Base-by-base conservation (phyloP, 768 basidiomycete species). In the Leccinum ochraceum region DNA sequence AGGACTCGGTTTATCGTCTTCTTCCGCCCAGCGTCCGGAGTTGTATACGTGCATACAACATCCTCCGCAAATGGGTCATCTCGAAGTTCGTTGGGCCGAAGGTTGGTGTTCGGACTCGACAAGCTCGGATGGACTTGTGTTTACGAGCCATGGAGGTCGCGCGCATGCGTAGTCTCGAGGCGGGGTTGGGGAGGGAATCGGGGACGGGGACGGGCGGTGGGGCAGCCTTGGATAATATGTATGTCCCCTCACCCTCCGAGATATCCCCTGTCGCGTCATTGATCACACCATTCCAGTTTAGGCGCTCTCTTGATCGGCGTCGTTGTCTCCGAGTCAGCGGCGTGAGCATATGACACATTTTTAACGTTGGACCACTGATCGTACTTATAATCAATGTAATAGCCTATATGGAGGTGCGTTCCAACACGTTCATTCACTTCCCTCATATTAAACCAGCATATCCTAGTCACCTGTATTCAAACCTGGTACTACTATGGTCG, bases 281-380 rank as follows among this genome's bases (percentile, higher is more conserved):
- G 46, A 69, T 50, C 46, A 32, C 58, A n/a, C 26, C 37, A n/a
- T 24, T 54, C 26, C 46, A 85, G 83, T 34, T 66, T 85, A 51
- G 85, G 85, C 7, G 84, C 83, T 55, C 79, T 80, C 54, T 78
- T 81, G 61, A 74, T 86, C 59, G 85, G 85, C 7, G 77, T 84
- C n/a, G 74, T 85, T 30, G 61, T 82, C 17, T 83, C 28, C 22
- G 22, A 22, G 22, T 22, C 84, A 22, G 81, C 79, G 32, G 70
- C 68, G 85, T 86, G 66, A 70, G 84, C 76, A 4, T 17, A 34
- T 49, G 61, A 17, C 58, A 53, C 26, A 56, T 54, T 57, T 9
- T 51, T 56, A 51, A 65, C 60, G 11, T 52, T 44, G 17, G 44
- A 22, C 55, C 48, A 52, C 32, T 37, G 26, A 53, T 44, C 24